Percentiles rank a stretch among this genome's conserved stretches.
Conservation (phyloP, 164 flowering plant species). For the Piper longum region DNA sequence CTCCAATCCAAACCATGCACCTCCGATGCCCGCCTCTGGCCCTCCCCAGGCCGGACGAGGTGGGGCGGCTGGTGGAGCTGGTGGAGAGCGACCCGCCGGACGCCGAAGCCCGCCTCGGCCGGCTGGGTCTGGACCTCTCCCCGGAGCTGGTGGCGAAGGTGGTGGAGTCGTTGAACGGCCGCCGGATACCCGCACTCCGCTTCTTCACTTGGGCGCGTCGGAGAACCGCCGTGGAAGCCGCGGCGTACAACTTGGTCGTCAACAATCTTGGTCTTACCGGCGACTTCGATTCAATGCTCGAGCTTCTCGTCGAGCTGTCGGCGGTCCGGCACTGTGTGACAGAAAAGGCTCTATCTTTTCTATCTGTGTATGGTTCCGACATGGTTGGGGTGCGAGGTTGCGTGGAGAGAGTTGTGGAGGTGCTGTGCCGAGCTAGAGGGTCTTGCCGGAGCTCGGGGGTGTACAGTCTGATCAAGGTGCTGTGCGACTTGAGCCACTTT, state of each 20-base stretch:
- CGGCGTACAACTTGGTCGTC: constrained; percentile 35
- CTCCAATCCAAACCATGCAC: background rate
- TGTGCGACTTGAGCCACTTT: constrained; percentile 21
- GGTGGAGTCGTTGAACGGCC: constrained; percentile 22
- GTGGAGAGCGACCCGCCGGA: constrained; percentile 18
- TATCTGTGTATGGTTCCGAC: constrained; percentile 9
- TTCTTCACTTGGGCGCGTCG: constrained; percentile 35
- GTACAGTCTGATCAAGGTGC: constrained; percentile 35
- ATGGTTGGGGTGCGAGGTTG: constrained; percentile 8
- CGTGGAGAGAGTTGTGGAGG: constrained; percentile 17
- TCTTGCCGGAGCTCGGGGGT: constrained; percentile 38
- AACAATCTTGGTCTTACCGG: constrained; percentile 35
- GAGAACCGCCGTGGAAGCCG: constrained; percentile 10
- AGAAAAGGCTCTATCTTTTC: constrained; percentile 35
- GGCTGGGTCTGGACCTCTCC: constrained; percentile 14
- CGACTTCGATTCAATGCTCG: constrained; percentile 30
- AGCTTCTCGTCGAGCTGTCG: constrained; percentile 26
- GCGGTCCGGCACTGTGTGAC: constrained; percentile 21
- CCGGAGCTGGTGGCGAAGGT: constrained; percentile 12
- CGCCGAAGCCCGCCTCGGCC: constrained; percentile 23
- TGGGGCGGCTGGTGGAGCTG: constrained; percentile 15
- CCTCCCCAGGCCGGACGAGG: background rate
- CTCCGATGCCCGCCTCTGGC: background rate
- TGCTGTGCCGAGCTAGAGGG: constrained; percentile 35
- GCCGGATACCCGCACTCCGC: constrained; percentile 31